phyloP scores from a whole-genome alignment of 169 alveolate genomes.

The Plasmodium vivax region DNA sequence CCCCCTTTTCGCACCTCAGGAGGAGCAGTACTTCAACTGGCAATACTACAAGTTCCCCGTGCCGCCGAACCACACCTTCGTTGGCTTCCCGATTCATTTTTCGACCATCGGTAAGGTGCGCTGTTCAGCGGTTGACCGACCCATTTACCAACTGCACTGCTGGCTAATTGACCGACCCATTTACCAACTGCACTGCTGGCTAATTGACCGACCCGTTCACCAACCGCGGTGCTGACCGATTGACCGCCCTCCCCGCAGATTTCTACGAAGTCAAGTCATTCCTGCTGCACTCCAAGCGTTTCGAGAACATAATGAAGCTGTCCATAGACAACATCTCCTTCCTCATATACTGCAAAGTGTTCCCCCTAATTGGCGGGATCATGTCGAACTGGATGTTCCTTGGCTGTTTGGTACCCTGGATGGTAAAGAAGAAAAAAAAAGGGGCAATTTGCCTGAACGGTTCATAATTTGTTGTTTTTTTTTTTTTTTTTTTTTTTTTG shows the following conservation, averaged over 20 bases:
- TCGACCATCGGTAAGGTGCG: conserved; percentile 76
- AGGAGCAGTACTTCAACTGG: conserved; percentile 89
- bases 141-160: too few relatives aligned
- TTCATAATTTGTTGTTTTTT: neutral
- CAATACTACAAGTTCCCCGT: conserved; percentile 85
- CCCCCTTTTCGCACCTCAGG: conserved; percentile 54
- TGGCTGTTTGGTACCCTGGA: conserved; percentile 76
- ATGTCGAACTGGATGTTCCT: conserved; percentile 86
- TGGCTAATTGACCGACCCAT: too few relatives aligned
- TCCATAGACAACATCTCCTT: conserved; percentile 84
- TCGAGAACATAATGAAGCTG: conserved; percentile 82
- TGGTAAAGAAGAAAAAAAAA: conserved; percentile 8
- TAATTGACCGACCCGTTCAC: too few relatives aligned
- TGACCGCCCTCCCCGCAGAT: conserved; percentile 66
- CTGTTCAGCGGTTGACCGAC: neutral
- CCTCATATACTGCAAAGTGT: conserved; percentile 80
- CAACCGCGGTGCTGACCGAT: too few relatives aligned
- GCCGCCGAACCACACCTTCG: conserved; percentile 87
- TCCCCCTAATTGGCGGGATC: conserved; percentile 82
- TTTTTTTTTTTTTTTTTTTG: conserved; percentile 23
- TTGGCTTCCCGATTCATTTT: conserved; percentile 91
- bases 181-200: neutral
- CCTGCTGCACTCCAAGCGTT: conserved; percentile 81
- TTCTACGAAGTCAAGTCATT: conserved; percentile 85
- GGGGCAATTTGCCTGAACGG: neutral